Conservation (phyloP, 441 rosid genomes). For the Metrosideros polymorpha region DNA sequence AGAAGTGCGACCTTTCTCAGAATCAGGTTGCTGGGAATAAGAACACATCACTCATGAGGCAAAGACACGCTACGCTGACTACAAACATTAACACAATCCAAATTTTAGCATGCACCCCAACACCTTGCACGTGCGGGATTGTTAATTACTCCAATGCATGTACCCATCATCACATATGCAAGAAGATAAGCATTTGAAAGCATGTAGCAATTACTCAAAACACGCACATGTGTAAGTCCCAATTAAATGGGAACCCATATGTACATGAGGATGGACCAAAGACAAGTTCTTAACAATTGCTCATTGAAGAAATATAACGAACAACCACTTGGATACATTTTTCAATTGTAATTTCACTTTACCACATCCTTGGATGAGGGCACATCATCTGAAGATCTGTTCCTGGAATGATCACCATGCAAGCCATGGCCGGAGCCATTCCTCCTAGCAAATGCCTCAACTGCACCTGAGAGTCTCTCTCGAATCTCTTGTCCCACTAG, state of each 20-base stretch:
- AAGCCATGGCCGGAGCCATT: slow-evolving; percentile 45
- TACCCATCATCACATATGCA: background rate
- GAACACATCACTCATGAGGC: background rate
- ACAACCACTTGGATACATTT: background rate
- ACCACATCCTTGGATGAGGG: slow-evolving; percentile 65
- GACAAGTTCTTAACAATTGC: background rate
- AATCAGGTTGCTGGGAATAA: slow-evolving; percentile 32
- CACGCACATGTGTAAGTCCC: background rate
- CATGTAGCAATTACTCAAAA: background rate
- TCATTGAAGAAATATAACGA: background rate
- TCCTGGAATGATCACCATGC: slow-evolving; percentile 51
- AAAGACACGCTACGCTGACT: background rate
- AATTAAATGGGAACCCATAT: background rate
- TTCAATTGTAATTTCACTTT: background rate
- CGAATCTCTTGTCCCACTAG: slow-evolving; percentile 74
- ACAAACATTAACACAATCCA: background rate
- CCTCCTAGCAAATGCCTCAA: slow-evolving; percentile 75
- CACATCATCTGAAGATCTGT: slow-evolving; percentile 40
- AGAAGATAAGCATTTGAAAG: background rate
- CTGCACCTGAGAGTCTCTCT: slow-evolving; percentile 85
- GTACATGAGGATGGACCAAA: background rate
- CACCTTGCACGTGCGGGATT: background rate
- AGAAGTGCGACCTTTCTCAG: slow-evolving; percentile 26
- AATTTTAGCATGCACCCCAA: background rate
- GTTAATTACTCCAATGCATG: background rate